Base-by-base conservation (phyloP, 495 filamentous ascomycete genomes). In the Aspergillus ostianus region DNA sequence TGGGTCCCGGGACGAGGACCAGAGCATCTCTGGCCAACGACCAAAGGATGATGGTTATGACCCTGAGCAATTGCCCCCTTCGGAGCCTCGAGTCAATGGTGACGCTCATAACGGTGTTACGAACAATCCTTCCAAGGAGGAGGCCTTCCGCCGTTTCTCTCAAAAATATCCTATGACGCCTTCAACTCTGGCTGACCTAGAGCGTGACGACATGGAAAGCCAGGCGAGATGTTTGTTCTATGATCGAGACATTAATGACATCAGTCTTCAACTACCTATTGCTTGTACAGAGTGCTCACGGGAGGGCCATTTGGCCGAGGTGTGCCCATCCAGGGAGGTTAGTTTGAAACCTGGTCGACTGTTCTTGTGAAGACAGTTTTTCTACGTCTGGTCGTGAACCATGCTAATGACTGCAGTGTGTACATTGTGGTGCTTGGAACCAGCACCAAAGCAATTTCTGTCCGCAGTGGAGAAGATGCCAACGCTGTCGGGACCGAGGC, bases 221-320 rank as follows among this genome's bases (percentile, higher is more conserved):
- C 77, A 81, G 60, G 64, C 76, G 12, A 68, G 64, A 49, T 69
- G 62, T 47, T 66, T 82, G n/a, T 77, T 77, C 77, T 72, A 88
- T 80, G 63, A 85, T 80, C 67, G 81, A 70, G 67, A 86, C 70
- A 66, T 87, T 75, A 59, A 90, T 64, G 63, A 90, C 44, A 67
- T 84, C 77, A 70, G 92, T 74, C 73, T 85, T 71, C 71, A 88
- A 78, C 53, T 85, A 78, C 90, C 89, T 79, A 67, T 87, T 61
- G 71, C 73, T 49, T 84, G 72, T 47, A 70, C 68, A 21, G 77
- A 80, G 55, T 84, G 81, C 55, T 68, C 76, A 36, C 60, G 67
- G 21, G 64, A 75, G 60, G 81, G 79, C 8, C 81, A 84, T 58
- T 61, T 80, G 58, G 70, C 70, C 21, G 70, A 71, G 12, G 70